Conservation (phyloP, 1,139 yeast genomes). For the Saccharomycopsis phalli region DNA sequence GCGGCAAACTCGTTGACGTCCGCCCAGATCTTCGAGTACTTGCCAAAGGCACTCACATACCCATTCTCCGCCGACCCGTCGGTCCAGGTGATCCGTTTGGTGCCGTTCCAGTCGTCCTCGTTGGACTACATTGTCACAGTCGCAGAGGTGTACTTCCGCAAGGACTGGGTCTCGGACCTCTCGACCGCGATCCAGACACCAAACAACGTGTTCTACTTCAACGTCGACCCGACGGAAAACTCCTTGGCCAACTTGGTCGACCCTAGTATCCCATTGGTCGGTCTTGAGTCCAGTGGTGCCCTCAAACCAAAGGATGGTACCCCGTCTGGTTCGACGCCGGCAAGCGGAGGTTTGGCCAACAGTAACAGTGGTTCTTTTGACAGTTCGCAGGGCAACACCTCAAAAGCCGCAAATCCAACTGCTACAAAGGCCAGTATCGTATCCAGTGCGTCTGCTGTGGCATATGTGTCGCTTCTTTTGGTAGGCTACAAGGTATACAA, state of each 20-base stretch:
- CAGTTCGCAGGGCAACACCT: conserved; percentile 24
- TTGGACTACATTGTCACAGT: conserved; percentile 56
- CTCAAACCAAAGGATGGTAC: conserved; percentile 8
- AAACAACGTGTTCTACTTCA: conserved; percentile 42
- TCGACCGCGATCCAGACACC: conserved; percentile 35
- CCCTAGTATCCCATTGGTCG: conserved; percentile 52
- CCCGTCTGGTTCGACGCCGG: conserved; percentile 48
- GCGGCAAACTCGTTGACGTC: conserved; percentile 57
- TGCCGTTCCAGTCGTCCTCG: conserved; percentile 48
- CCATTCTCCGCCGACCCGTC: conserved; percentile 39
- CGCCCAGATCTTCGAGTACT: conserved; percentile 67
- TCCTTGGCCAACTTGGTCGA: conserved; percentile 53
- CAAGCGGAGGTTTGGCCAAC: conserved; percentile 51
- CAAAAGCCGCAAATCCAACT: conserved; percentile 24
- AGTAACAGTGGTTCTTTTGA: conserved; percentile 22
- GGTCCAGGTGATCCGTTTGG: conserved; percentile 49
- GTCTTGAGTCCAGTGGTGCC: conserved; percentile 28
- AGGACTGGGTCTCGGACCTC: conserved; percentile 35
- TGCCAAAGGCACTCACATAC: conserved; percentile 46
- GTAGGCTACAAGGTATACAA: conserved; percentile 31
- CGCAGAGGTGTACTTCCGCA: conserved; percentile 67
- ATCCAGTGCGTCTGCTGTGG: conserved; percentile 55
- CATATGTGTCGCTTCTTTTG: conserved; percentile 46
- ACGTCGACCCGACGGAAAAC: conserved; percentile 38
- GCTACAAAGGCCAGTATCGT: conserved; percentile 58